phyloP scores from a whole-genome alignment of 495 filamentous ascomycete genomes.

The Daldinia vernicosa region DNA sequence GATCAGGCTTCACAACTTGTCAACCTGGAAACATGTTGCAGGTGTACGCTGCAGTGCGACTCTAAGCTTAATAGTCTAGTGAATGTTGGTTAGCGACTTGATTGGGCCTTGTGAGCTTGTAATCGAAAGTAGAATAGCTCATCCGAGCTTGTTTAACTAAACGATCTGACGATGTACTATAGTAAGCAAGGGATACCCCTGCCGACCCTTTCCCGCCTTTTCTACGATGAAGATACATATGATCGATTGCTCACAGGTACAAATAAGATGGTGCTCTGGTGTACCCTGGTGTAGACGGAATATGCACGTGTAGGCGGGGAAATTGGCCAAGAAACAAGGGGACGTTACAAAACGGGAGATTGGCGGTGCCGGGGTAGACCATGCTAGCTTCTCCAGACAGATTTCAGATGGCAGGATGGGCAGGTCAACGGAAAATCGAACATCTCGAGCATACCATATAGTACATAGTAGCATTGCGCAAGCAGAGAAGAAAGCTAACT shows the following conservation, averaged over 20 bases:
- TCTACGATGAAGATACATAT: constrained; percentile 13
- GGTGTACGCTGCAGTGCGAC: constrained; percentile 31
- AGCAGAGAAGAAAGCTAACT: constrained; percentile 14
- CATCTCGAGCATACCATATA: constrained; percentile 11
- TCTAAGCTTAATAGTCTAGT: constrained; percentile 37
- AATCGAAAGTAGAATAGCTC: constrained; percentile 22
- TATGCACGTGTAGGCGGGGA: constrained; percentile 36
- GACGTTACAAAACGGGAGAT: constrained; percentile 40
- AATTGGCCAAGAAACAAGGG: constrained; percentile 31
- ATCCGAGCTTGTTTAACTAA: constrained; percentile 26
- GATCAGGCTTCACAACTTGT: neutral
- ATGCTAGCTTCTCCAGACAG: constrained; percentile 29
- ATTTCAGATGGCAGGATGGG: constrained; percentile 27
- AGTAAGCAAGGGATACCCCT: constrained; percentile 9
- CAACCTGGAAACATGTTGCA: constrained; percentile 35
- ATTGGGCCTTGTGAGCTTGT: constrained; percentile 13
- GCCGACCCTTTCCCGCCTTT: constrained; percentile 13
- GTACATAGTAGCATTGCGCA: constrained; percentile 6
- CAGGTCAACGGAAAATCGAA: constrained; percentile 12
- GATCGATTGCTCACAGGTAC: constrained; percentile 5
- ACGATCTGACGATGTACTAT: constrained; percentile 19
- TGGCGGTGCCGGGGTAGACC: constrained; percentile 31
- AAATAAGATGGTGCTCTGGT: constrained; percentile 7
- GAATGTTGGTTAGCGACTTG: constrained; percentile 19
- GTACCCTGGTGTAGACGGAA: constrained; percentile 8